A percentile compares a stretch with the other conserved stretches of the same genome.
Conservation (phyloP, 805 yeast genomes). For the Saccharomycopsis malanga region DNA sequence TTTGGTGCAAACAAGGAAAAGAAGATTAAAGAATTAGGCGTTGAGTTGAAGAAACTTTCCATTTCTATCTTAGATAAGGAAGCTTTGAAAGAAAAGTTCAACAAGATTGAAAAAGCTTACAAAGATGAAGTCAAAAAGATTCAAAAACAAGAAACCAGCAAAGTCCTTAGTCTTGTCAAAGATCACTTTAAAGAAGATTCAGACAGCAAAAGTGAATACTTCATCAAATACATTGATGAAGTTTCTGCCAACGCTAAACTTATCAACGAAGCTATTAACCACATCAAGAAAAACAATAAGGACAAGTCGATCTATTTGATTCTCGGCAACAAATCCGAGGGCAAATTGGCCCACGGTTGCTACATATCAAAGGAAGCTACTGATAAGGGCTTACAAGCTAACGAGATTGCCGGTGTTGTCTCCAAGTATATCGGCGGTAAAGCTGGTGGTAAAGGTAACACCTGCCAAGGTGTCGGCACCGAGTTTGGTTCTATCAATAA, state of each 20-base stretch:
- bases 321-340: constrained; percentile 52
- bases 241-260: constrained; percentile 87
- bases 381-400: constrained; percentile 64
- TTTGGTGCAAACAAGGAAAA: constrained; percentile 77
- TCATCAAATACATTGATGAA: constrained; percentile 55
- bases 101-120: constrained; percentile 73
- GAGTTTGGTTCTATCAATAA: constrained; percentile 58
- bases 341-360: constrained; percentile 93
- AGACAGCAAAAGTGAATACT: constrained; percentile 44
- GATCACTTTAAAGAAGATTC: constrained; percentile 45
- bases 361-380: constrained; percentile 69
- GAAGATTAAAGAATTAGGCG: constrained; percentile 76
- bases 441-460: constrained; percentile 97
- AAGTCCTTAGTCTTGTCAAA: constrained; percentile 70
- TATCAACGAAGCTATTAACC: constrained; percentile 84
- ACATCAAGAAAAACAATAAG: constrained; percentile 68
- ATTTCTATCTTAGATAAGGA: constrained; percentile 79
- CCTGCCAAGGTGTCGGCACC: constrained; percentile 95
- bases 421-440: constrained; percentile 82
- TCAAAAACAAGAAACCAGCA: constrained; percentile 83
- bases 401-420: constrained; percentile 67
- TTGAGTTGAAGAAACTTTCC: constrained; percentile 70
- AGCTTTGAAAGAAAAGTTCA: constrained; percentile 64
- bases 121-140: constrained; percentile 82
- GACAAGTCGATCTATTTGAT: constrained; percentile 72